Conservation (phyloP, 164 flowering plant genomes). For the Dillenia turbinata region DNA sequence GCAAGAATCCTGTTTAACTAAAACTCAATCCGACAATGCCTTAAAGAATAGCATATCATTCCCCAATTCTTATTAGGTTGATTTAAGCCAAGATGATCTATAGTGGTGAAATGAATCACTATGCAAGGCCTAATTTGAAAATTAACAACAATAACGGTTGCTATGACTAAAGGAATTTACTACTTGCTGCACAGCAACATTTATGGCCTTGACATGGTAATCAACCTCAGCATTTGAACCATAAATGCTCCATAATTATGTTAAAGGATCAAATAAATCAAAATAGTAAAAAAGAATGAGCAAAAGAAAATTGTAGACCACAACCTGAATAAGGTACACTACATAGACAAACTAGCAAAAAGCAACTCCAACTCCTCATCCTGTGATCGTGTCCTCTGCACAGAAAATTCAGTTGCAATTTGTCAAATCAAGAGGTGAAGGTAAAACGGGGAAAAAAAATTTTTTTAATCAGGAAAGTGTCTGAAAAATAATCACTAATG, state of each 20-base stretch:
- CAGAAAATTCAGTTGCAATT: background rate
- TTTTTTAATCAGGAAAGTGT: no score
- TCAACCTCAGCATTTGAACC: background rate
- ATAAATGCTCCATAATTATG: background rate
- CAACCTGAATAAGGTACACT: slow-evolving; percentile 3
- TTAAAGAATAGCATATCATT: no score
- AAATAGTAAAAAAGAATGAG: background rate
- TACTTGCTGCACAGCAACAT: no score
- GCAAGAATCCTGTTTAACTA: no score
- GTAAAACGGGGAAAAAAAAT: no score
- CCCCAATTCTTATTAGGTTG: no score
- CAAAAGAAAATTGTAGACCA: slow-evolving; percentile 7
- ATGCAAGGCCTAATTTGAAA: background rate
- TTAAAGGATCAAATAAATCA: background rate
- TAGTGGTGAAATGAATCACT: no score
- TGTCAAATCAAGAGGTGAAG: no score
- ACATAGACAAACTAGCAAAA: slow-evolving; percentile 59
- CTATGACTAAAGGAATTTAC: background rate
- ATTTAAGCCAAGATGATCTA: no score
- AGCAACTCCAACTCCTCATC: slow-evolving; percentile 74
- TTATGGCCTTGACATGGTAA: background rate
- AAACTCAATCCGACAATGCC: no score
- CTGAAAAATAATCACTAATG: no score
- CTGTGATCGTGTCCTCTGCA: slow-evolving; percentile 55
- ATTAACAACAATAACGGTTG: background rate